Conservation (phyloP, 306 rosid genomes). For the Delonix regia region DNA sequence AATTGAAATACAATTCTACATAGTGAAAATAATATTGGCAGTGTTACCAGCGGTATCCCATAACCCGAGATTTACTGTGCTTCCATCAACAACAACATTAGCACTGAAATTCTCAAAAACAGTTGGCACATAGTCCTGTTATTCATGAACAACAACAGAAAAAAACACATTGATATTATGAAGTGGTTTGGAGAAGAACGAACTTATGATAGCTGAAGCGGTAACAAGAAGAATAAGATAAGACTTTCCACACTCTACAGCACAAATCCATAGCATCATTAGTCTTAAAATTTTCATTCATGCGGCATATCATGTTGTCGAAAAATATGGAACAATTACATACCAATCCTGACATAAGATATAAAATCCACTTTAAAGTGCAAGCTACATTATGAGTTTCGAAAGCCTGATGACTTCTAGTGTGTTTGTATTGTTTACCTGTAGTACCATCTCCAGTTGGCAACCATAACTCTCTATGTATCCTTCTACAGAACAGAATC, state of each 20-base stretch:
- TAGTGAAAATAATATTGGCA: constrained; percentile 4
- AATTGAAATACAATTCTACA: neutral
- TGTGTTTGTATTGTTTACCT: neutral
- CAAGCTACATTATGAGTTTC: neutral
- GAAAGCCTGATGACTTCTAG: neutral
- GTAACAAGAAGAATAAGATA: neutral
- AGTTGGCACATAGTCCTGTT: constrained; percentile 90
- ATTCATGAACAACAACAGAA: neutral
- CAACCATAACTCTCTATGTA: neutral
- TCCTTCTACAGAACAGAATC: neutral
- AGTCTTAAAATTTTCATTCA: neutral
- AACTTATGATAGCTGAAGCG: constrained; percentile 16
- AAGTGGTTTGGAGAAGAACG: neutral
- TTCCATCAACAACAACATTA: constrained; percentile 95
- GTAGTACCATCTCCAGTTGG: too few relatives aligned
- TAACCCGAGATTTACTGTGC: constrained; percentile 80
- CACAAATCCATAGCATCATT: neutral
- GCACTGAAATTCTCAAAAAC: constrained; percentile 98
- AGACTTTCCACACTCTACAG: neutral
- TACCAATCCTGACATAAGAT: neutral
- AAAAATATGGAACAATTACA: neutral
- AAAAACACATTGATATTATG: neutral
- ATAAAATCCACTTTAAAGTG: neutral
- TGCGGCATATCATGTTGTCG: neutral
- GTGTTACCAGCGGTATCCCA: constrained; percentile 93